Percentiles rank a stretch among this genome's conserved stretches.
Evolutionary conservation across 345 rosid species (phyloP).

Genomic region (Moringa oleifera): DNA sequence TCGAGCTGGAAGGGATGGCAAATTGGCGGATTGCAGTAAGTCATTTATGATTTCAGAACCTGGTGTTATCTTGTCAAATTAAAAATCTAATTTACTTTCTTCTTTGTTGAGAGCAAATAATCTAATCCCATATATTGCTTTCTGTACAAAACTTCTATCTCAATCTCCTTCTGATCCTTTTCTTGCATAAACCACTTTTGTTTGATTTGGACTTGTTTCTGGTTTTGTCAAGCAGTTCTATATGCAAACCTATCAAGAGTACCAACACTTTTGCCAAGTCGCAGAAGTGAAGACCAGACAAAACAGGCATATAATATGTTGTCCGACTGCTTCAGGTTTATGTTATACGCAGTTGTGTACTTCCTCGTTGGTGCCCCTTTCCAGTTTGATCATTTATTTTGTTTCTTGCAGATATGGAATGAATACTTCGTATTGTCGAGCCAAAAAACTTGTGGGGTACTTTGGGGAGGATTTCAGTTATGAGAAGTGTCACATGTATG

Average conservation of each 20-base stretch:
- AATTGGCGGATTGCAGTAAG: slow-evolving; percentile 80
- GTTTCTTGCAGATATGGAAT: slow-evolving; percentile 67
- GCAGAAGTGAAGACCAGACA: slow-evolving; percentile 69
- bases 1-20: slow-evolving; percentile 96
- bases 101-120: neutral
- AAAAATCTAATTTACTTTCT: neutral
- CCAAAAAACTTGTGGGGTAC: slow-evolving; percentile 68
- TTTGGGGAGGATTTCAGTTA: slow-evolving; percentile 69
- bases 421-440: slow-evolving; percentile 79
- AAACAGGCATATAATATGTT: slow-evolving; percentile 71
- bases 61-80: neutral
- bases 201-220: slow-evolving; percentile 1
- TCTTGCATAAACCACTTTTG: slow-evolving; percentile 1
- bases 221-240: slow-evolving; percentile 40
- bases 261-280: slow-evolving; percentile 73
- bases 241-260: slow-evolving; percentile 60
- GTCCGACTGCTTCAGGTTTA: slow-evolving; percentile 72
- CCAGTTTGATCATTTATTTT: slow-evolving; percentile 4
- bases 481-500: slow-evolving; percentile 67
- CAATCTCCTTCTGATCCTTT: neutral
- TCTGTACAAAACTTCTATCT: neutral
- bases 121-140: neutral
- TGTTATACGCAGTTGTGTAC: slow-evolving; percentile 3
- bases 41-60: slow-evolving; percentile 5
- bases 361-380: slow-evolving; percentile 3